These are phyloP conservation scores for Pythium grandisporangium DNA, from an alignment of 352 stramenopile genomes.

Conservation along the genomic window DNA sequence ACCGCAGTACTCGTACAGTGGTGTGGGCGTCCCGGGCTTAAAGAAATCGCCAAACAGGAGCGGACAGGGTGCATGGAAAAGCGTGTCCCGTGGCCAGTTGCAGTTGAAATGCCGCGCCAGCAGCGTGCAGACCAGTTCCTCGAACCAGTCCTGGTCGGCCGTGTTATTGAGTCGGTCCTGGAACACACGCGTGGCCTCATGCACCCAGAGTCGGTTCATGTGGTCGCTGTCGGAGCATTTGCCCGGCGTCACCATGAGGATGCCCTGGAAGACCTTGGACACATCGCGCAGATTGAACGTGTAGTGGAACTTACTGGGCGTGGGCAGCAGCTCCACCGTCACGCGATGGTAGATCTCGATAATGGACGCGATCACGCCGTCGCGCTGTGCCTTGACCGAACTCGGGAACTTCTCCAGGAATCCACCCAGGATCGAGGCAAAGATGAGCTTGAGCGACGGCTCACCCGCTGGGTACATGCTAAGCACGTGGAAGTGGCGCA, in stretches of 20 bases:
- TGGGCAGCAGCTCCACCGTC: constrained; percentile 87
- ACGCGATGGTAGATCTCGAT: constrained; percentile 94
- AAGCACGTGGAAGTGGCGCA: constrained; percentile 93
- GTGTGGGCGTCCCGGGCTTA: constrained; percentile 57
- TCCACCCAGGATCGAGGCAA: constrained; percentile 88
- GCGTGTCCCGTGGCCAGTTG: constrained; percentile 61
- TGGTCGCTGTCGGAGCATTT: constrained; percentile 79
- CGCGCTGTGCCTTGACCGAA: constrained; percentile 70
- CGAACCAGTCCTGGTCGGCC: constrained; percentile 87
- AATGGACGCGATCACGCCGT: constrained; percentile 79
- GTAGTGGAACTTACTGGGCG: constrained; percentile 90
- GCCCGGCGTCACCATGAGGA: constrained; percentile 87
- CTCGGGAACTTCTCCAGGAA: constrained; percentile 88
- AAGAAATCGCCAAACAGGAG: constrained; percentile 93
- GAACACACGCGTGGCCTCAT: constrained; percentile 90
- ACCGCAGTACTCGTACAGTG: constrained; percentile 80
- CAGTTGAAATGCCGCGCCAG: constrained; percentile 67
- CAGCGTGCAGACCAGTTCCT: constrained; percentile 81
- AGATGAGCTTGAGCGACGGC: constrained; percentile 88
- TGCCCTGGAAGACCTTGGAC: constrained; percentile 93
- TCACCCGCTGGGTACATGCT: constrained; percentile 89
- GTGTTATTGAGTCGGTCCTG: constrained; percentile 89
- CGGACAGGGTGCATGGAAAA: constrained; percentile 85
- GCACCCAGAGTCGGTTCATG: constrained; percentile 89
- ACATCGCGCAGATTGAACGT: constrained; percentile 96